Percentiles rank a stretch among this genome's conserved stretches.
Conservation (phyloP, 805 yeast species). For the Hanseniaspora guilliermondii region DNA sequence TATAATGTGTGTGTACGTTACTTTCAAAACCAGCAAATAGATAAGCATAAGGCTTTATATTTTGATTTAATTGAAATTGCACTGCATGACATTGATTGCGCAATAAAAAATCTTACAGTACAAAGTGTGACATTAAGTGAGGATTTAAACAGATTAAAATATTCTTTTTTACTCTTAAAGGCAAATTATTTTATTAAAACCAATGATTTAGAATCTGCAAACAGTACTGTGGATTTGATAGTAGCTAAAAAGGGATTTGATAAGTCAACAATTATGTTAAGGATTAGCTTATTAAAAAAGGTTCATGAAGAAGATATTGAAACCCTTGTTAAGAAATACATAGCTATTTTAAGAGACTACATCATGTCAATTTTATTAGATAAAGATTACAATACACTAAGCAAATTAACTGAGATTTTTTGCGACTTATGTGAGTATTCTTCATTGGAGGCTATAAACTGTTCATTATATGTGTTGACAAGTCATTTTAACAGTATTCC, state of each 20-base stretch:
- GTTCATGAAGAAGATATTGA: constrained; percentile 9
- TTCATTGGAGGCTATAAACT: constrained; percentile 24
- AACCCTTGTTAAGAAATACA: background rate
- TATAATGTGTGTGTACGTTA: background rate
- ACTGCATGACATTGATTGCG: background rate
- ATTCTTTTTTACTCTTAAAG: constrained; percentile 15
- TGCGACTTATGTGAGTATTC: constrained; percentile 22
- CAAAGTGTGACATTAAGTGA: background rate
- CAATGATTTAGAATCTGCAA: constrained; percentile 19
- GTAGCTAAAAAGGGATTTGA: constrained; percentile 23
- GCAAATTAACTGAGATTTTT: constrained; percentile 21
- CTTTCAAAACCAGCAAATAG: no score
- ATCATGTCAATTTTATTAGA: constrained; percentile 25
- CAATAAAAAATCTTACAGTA: background rate
- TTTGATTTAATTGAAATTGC: background rate
- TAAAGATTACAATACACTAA: constrained; percentile 19
- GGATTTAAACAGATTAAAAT: background rate
- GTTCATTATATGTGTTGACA: constrained; percentile 28
- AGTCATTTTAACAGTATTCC: constrained; percentile 24
- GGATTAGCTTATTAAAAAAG: constrained; percentile 20
- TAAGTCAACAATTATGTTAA: constrained; percentile 26
- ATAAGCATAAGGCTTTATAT: background rate
- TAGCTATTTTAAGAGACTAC: constrained; percentile 25
- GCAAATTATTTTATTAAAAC: constrained; percentile 23
- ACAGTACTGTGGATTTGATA: constrained; percentile 19